Conservation (phyloP, 2,329 filamentous ascomycete species). For the Purpureocillium lavendulum region DNA sequence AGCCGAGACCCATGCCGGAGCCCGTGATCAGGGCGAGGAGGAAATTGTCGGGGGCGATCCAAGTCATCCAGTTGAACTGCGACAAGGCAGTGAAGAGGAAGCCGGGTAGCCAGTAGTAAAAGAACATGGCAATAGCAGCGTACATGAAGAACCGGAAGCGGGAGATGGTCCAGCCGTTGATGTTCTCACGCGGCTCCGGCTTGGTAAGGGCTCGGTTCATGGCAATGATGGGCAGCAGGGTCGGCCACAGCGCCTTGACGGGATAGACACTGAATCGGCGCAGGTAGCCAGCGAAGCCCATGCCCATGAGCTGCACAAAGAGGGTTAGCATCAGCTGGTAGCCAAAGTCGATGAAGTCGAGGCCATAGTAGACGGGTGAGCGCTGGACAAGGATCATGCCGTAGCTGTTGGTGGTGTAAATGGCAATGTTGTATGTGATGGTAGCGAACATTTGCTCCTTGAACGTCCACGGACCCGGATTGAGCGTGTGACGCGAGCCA, state of each 20-base stretch:
- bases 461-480: constrained; percentile 45
- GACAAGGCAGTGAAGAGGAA: constrained; percentile 39
- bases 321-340: constrained; percentile 38
- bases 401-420: constrained; percentile 35
- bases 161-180: constrained; percentile 29
- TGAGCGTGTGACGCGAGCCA: constrained; percentile 34
- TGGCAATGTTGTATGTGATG: constrained; percentile 47
- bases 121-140: constrained; percentile 34
- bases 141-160: constrained; percentile 37
- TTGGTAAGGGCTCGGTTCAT: constrained; percentile 33
- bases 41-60: constrained; percentile 40
- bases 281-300: constrained; percentile 42
- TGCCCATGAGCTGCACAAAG: constrained; percentile 44
- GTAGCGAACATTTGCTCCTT: constrained; percentile 55
- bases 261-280: constrained; percentile 45
- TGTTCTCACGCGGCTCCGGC: constrained; percentile 16
- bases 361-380: constrained; percentile 34
- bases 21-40: constrained; percentile 31
- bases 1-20: constrained; percentile 29
- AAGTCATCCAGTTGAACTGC: constrained; percentile 46
- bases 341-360: constrained; percentile 27
- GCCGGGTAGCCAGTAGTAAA: constrained; percentile 45
- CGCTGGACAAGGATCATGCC: constrained; percentile 37
- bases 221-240: constrained; percentile 37
- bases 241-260: constrained; percentile 42